Evolutionary conservation across 345 rosid genomes (phyloP), one percentile per base, ranked within the genome.

Genomic region (Rubroshorea leprosula): DNA sequence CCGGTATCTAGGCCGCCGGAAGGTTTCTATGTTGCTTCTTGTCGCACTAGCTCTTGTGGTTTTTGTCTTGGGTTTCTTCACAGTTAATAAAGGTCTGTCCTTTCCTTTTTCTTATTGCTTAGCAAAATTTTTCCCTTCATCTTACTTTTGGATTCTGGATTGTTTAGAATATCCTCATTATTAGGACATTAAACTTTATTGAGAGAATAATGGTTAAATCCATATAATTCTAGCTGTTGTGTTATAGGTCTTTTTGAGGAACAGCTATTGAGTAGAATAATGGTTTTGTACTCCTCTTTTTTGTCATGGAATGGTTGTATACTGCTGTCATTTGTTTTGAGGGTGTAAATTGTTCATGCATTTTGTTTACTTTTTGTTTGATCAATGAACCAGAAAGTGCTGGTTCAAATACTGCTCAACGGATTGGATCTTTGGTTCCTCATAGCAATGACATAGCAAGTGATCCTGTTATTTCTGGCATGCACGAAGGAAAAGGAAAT

Each of bases 11-110:
- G 82, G 86, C 14, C 73, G 86, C 0, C 75, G 75, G 69, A 78
- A 72, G 62, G 83, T 84, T 6, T 83, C 86, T 55, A 81, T 91
- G 90, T 72, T 88, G 58, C 81, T 88, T 19, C 81, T 85, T 49
- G 66, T 76, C 19, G 63, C 63, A 50, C 79, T 91, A 47, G 80
- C 96, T 4, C 78, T 84, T 61, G 56, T 80, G n/a, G 91, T 91
- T 62, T 83, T 91, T 55, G 72, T 82, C 23, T 72, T 77, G 51
- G 98, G 94, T 59, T 80, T 89, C 41, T 71, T 74, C 66, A 69
- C 73, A 23, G 76, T 83, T 64, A 73, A 73, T n/a, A n/a, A n/a
- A n/a, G n/a, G n/a, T n/a, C n/a, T n/a, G n/a, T n/a, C n/a, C n/a
- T n/a, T n/a, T n/a, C n/a, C n/a, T n/a, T n/a, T 54, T 55, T 35